Base-by-base conservation (phyloP, 2,329 filamentous ascomycete genomes). In the Domatiomyces catenatus region DNA sequence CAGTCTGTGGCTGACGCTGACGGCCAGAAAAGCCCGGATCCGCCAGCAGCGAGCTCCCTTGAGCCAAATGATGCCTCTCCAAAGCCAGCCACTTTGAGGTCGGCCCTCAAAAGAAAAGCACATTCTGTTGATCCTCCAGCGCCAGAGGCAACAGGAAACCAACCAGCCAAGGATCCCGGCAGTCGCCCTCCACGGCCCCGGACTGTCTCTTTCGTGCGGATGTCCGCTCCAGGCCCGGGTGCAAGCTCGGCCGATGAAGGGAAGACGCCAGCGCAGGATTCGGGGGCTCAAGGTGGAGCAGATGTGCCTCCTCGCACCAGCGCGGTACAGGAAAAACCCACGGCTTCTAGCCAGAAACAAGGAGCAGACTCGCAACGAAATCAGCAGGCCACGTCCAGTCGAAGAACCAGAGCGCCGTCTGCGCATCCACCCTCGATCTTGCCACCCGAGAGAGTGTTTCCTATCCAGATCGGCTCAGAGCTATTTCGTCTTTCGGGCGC, bases 401-500 rank as follows among this genome's bases (percentile, higher is more conserved):
- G 12, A 54, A 52, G 55, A 3, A 57, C 42, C n/a, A 56, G 55
- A 18, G 49, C 55, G 12, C 49, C 58, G 1, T 55, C 58, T 17
- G 56, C 51, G 17, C 57, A 59, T 48, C 56, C 56, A 18, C 56
- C 57, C 10, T 56, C 54, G 6, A 59, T 58, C 18, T 60, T 81
- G 7, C 78, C 78, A 2, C 65, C 71, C 1, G 75, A 78, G 47
- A 79, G 79, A 61, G 77, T 84, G 3, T 85, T 84, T 59, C 76
- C 81, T 0, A 82, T 84, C 51, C 81, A 84, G 62, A 80, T 84
- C 52, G 81, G 81, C 2, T 79, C 77, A 2, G 75, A 81, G 60
- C 63, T 84, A n/a, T 85, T 84, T 64, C 72, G 77, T 52, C 66
- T 84, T 46, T 84, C 80, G 8, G 81, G 81, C 28, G 81, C 81